phyloP scores from a whole-genome alignment of 2,329 filamentous ascomycete species.

The Fusarium chlamydosporum region DNA sequence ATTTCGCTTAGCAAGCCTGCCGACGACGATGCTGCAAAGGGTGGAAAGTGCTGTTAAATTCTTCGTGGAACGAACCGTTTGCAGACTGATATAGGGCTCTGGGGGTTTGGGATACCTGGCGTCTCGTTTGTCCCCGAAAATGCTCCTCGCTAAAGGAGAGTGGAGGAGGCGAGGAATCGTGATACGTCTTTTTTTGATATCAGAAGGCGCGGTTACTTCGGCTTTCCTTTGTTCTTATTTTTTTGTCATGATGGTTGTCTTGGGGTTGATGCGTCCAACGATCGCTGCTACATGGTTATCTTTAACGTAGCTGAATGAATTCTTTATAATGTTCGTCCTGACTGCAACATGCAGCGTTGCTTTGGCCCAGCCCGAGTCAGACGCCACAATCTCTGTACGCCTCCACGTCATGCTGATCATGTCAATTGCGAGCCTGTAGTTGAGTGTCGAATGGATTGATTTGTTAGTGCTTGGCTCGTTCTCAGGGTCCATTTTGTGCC shows the following conservation, averaged over 20 bases:
- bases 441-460: slow-evolving; percentile 3
- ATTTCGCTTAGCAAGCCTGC: slow-evolving; percentile 90
- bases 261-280: slow-evolving; percentile 57
- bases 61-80: slow-evolving; percentile 44
- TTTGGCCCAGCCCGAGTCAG: slow-evolving; percentile 6
- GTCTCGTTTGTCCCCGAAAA: slow-evolving; percentile 55
- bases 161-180: slow-evolving; percentile 55
- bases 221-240: slow-evolving; percentile 59
- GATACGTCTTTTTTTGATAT: slow-evolving; percentile 58
- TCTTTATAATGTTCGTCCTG: slow-evolving; percentile 53
- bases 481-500: slow-evolving; percentile 29
- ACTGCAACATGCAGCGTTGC: slow-evolving; percentile 1
- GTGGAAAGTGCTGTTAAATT: slow-evolving; percentile 83
- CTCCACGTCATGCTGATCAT: slow-evolving; percentile 39
- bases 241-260: slow-evolving; percentile 56
- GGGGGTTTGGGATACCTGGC: slow-evolving; percentile 53
- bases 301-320: slow-evolving; percentile 59
- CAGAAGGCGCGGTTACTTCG: slow-evolving; percentile 59
- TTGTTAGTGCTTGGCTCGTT: slow-evolving; percentile 25
- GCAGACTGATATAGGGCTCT: slow-evolving; percentile 50
- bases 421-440: not conserved
- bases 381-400: slow-evolving; percentile 26
- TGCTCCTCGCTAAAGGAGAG: slow-evolving; percentile 54
- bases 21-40: slow-evolving; percentile 81
- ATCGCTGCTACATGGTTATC: slow-evolving; percentile 56